Evolutionary conservation across 2,329 filamentous ascomycete genomes (phyloP).

Genomic region (Claviceps africana): DNA sequence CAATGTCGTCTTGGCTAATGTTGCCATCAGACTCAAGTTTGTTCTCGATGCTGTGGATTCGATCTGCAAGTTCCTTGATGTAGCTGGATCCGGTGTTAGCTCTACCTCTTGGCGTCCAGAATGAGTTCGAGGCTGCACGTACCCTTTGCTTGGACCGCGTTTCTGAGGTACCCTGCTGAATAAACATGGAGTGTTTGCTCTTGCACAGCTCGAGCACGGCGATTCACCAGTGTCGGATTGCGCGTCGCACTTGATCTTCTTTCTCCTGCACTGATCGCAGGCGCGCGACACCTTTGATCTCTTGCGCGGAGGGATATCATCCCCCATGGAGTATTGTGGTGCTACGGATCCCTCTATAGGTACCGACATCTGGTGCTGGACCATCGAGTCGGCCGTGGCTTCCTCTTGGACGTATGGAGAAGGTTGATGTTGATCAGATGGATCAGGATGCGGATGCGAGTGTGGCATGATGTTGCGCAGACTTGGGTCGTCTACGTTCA

Average conservation of each 20-base stretch:
- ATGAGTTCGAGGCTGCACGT: background rate
- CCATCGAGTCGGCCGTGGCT: conserved; percentile 22
- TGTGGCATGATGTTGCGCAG: conserved; percentile 32
- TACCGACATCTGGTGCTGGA: conserved; percentile 22
- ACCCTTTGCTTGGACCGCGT: conserved; percentile 79
- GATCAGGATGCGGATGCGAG: conserved; percentile 26
- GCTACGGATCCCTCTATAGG: conserved; percentile 23
- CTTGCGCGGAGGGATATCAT: conserved; percentile 55
- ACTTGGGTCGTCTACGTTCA: conserved; percentile 28
- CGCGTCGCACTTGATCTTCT: conserved; percentile 83
- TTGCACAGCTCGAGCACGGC: conserved; percentile 69
- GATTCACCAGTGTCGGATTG: conserved; percentile 57
- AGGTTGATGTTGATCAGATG: conserved; percentile 21
- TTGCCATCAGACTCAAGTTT: conserved; percentile 46
- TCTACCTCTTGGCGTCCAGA: background rate
- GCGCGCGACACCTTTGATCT: conserved; percentile 77
- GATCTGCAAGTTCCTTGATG: conserved; percentile 81
- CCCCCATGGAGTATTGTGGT: conserved; percentile 30
- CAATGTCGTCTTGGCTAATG: conserved; percentile 31
- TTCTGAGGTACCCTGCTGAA: conserved; percentile 85
- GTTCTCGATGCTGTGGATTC: conserved; percentile 69
- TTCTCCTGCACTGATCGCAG: conserved; percentile 77
- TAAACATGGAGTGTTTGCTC: conserved; percentile 61
- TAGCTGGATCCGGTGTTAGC: conserved; percentile 38
- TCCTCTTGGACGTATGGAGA: conserved; percentile 25